Percentiles rank a stretch among this genome's conserved stretches.
These are phyloP conservation scores for Miamiensis avidus DNA, from an alignment of 169 alveolate genomes.

Conservation along the genomic window DNA sequence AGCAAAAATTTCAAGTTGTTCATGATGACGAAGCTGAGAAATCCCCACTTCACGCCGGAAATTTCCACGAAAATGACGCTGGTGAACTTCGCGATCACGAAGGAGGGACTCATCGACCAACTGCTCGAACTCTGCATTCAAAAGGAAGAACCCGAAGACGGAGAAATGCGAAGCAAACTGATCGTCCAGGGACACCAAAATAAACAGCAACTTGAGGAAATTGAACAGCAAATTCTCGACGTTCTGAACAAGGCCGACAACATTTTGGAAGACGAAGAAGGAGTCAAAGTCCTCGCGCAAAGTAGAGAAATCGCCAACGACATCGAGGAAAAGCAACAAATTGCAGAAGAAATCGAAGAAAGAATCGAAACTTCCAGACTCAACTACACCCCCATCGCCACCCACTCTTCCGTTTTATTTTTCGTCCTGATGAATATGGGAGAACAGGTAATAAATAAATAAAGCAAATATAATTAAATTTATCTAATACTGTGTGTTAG, in stretches of 20 bases:
- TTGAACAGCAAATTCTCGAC: conserved; percentile 81
- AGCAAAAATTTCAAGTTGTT: conserved; percentile 72
- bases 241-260: conserved; percentile 69
- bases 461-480: neutral
- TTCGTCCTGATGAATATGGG: conserved; percentile 74
- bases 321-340: conserved; percentile 72
- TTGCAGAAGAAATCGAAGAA: conserved; percentile 72
- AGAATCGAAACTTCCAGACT: conserved; percentile 70
- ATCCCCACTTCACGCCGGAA: conserved; percentile 90
- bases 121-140: conserved; percentile 75
- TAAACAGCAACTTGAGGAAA: conserved; percentile 68
- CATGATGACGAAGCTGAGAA: conserved; percentile 80
- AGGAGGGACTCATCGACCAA: conserved; percentile 86
- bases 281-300: conserved; percentile 62
- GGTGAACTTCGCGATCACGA: conserved; percentile 87
- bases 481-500: conserved; percentile 44
- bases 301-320: conserved; percentile 69
- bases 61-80: conserved; percentile 83
- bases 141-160: conserved; percentile 81
- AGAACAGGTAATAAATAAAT: neutral
- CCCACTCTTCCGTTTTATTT: conserved; percentile 71
- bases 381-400: conserved; percentile 77
- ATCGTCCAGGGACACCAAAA: conserved; percentile 71
- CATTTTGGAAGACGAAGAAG: conserved; percentile 65
- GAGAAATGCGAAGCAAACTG: conserved; percentile 68